phyloP scores from a whole-genome alignment of 176 grass and related monocot species.

The Pontederia paniculata region DNA sequence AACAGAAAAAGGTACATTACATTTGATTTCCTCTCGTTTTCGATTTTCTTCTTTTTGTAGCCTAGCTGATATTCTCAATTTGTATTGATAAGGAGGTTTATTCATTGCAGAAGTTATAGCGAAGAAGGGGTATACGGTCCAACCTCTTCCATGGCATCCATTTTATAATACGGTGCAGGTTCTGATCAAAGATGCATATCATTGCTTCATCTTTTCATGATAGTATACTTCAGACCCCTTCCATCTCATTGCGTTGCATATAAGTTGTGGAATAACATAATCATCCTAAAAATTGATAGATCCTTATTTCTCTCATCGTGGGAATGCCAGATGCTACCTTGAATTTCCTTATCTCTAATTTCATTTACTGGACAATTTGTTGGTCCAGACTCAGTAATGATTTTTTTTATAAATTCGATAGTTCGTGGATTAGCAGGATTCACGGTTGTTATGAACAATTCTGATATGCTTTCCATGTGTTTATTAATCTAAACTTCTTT shows the following conservation, averaged over 20 bases:
- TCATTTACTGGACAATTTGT: neutral
- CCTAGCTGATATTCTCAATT: neutral
- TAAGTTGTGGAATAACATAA: no score
- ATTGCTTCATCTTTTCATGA: neutral
- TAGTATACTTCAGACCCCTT: neutral
- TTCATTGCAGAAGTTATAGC: slow-evolving; percentile 83
- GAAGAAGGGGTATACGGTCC: slow-evolving; percentile 64
- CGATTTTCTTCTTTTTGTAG: no score
- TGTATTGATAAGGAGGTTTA: slow-evolving; percentile 55
- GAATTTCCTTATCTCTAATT: no score
- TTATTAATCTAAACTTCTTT: slow-evolving; percentile 4
- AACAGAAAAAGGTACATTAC: slow-evolving; percentile 63
- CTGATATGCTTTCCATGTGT: neutral
- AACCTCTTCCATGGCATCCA: slow-evolving; percentile 48
- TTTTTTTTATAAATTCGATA: neutral
- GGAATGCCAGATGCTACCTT: no score
- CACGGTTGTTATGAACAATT: neutral
- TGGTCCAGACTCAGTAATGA: neutral
- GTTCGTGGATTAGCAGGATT: neutral
- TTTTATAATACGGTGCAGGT: slow-evolving; percentile 89
- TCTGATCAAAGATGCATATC: slow-evolving; percentile 11
- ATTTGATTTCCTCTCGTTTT: neutral
- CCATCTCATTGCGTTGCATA: no score
- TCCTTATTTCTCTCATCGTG: no score
- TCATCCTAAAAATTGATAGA: no score